Base-by-base conservation (phyloP, 768 basidiomycete genomes). In the Chalciporus sphaerocephalus region DNA sequence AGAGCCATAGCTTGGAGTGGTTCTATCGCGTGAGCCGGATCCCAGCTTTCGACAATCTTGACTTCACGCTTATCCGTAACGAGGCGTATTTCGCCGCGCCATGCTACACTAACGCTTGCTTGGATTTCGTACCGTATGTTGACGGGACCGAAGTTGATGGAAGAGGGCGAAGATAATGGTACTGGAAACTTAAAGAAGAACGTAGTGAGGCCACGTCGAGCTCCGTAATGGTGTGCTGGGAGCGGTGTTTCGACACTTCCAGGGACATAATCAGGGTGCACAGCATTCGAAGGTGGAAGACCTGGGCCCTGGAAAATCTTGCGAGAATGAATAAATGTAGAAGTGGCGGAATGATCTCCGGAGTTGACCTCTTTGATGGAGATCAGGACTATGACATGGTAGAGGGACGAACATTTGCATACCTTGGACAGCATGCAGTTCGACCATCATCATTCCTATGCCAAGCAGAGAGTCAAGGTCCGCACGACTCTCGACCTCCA, bases 231-330 rank as follows among this genome's bases (percentile, higher is more conserved):
- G 41, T 80, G 66, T 0, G 74, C 69, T 0, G 87, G 87, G 3
- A 92, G 64, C 0, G 73, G 74, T 1, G 78, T 74, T 47, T 82
- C 79, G 1, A 76, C 83, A 13, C 78, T 73, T 5, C 68, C 58
- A 2, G 82, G 76, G 37, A 38, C 6, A 44, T 61, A 33, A 59
- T 83, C 74, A 1, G 79, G 73, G 44, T 83, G 73, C 0, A 92
- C 87, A 2, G 90, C 85, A 59, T 92, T 92, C 10, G 89, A 91
- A 7, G 87, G 87, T 0, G 89, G 90, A 6, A 91, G 69, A 15
- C 81, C 82, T 3, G 85, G 85, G 2, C 88, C 89, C 65, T 92
- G 89, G 58, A 90, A 92, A 6, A 87, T 60, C 24, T 85, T 75
- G 22, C 79, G 74, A 45, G 72, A 77, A 51, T 86, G 84, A 23